Evolutionary conservation across 1,284 basidiomycete genomes (phyloP), one percentile per base, ranked within the genome.

Genomic region (Microbotryum silenes-acaulis): DNA sequence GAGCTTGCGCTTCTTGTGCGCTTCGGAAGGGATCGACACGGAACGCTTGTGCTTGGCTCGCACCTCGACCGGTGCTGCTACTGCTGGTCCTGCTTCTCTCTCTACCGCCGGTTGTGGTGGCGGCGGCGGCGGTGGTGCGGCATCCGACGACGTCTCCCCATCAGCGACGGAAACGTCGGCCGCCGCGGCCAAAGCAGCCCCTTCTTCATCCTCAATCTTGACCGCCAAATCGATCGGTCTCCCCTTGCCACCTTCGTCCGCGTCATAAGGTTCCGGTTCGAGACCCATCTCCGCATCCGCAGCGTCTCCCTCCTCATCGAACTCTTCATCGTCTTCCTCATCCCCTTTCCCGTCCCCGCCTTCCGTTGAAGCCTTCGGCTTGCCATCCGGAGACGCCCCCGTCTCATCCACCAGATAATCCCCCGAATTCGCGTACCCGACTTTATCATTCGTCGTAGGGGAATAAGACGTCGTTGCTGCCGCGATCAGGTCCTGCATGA

Each of bases 1-100:
- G 57, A 52, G 61, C n/a, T 37, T 25, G 48, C 57, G 85, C 68
- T 91, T 88, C 69, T 89, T 64, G 47, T 75, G 72, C 8, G 68
- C 64, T 50, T 72, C 70, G 23, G 29, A 14, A 54, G 27, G 29
- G 37, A 23, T 27, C 20, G 21, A n/a, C 44, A 33, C 8, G 33
- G 20, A 37, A 20, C n/a, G 47, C 16, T 51, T 33, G 49, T 25
- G 4, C 23, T 58, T 50, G 21, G 50, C 54, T 20, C 42, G 20
- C 10, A 27, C 54, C 46, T 23, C 45, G 23, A 23, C 50, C 16
- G 18, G 31, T 18, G 50, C 16, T 16, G 16, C 51, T 51, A 12
- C 29, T 48, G 12, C 57, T 49, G 23, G 37, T 42, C 5, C 31
- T 29, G 25, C 25, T 18, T 37, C 51, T 12, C 31, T 33, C 33